These are phyloP conservation scores for Geranium brycei DNA, from an alignment of 345 rosid genomes.

Conservation along the genomic window DNA sequence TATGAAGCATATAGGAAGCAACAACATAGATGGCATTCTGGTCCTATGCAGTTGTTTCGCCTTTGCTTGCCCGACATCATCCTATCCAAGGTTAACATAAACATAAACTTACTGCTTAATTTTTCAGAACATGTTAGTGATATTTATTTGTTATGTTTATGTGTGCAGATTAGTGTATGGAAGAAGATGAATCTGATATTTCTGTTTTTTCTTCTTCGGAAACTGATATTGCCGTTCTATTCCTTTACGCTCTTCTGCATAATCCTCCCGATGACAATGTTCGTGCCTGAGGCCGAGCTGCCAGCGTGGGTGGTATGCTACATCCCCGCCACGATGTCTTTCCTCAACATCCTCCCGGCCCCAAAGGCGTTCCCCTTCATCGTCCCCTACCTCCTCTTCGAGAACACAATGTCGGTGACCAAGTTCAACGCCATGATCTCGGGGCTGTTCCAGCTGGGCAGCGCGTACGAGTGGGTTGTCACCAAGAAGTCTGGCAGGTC, in stretches of 20 bases:
- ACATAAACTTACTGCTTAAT: neutral
- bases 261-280: conserved; percentile 48
- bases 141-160: neutral
- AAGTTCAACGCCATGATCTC: conserved; percentile 49
- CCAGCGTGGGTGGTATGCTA: conserved; percentile 47
- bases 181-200: conserved; percentile 44
- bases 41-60: conserved; percentile 29
- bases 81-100: conserved; percentile 22
- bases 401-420: conserved; percentile 49
- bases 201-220: conserved; percentile 39
- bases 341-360: conserved; percentile 44
- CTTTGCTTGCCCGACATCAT: conserved; percentile 20
- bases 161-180: conserved; percentile 30
- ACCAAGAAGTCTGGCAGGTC: conserved; percentile 51
- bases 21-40: conserved; percentile 49
- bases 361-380: conserved; percentile 42
- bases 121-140: neutral
- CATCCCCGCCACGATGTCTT: conserved; percentile 46
- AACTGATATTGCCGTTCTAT: conserved; percentile 39
- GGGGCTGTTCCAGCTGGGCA: conserved; percentile 45
- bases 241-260: conserved; percentile 49
- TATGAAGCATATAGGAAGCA: conserved; percentile 47
- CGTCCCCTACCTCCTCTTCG: conserved; percentile 43
- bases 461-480: conserved; percentile 47
- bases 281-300: conserved; percentile 40